A percentile compares a stretch with the other conserved stretches of the same genome.
These are phyloP conservation scores for Dichomitus squalens DNA, from an alignment of 1,284 basidiomycete species.

Conservation along the genomic window DNA sequence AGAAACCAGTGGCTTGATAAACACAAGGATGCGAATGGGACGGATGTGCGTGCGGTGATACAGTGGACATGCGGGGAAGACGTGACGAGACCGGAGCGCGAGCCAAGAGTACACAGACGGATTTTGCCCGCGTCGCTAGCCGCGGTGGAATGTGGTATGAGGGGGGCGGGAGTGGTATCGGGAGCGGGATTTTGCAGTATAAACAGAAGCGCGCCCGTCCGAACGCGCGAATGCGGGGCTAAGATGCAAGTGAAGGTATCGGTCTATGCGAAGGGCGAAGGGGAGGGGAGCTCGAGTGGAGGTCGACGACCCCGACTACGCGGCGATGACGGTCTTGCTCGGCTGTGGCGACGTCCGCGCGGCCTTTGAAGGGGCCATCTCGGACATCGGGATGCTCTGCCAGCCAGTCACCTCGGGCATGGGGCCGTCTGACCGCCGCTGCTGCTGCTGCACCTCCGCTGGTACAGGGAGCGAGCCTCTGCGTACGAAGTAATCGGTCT, in stretches of 20 bases:
- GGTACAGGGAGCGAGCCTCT: conserved; percentile 32
- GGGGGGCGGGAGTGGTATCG: conserved; percentile 20
- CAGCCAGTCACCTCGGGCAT: conserved; percentile 44
- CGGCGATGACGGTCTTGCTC: conserved; percentile 28
- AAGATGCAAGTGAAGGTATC: conserved; percentile 17
- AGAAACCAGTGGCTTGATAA: conserved; percentile 20
- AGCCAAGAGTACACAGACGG: conserved; percentile 24
- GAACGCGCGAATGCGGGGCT: conserved; percentile 13
- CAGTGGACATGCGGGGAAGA: conserved; percentile 18
- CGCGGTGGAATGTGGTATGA: conserved; percentile 19
- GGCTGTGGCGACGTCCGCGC: conserved; percentile 27
- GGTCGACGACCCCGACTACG: conserved; percentile 6
- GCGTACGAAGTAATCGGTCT: conserved; percentile 32
- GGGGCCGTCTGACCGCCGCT: conserved; percentile 18
- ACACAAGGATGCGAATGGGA: conserved; percentile 23
- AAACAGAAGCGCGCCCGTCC: conserved; percentile 26
- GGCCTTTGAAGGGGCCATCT: conserved; percentile 30
- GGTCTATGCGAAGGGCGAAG: conserved; percentile 17
- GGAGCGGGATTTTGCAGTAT: conserved; percentile 29
- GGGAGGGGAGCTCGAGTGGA: background rate
- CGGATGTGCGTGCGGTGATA: conserved; percentile 26
- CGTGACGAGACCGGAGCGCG: conserved; percentile 16
- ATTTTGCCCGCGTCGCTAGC: conserved; percentile 28
- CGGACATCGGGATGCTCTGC: conserved; percentile 39
- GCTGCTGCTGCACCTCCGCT: conserved; percentile 25